Conservation (phyloP, 2,329 filamentous ascomycete species). For the Ascochyta lentis region DNA sequence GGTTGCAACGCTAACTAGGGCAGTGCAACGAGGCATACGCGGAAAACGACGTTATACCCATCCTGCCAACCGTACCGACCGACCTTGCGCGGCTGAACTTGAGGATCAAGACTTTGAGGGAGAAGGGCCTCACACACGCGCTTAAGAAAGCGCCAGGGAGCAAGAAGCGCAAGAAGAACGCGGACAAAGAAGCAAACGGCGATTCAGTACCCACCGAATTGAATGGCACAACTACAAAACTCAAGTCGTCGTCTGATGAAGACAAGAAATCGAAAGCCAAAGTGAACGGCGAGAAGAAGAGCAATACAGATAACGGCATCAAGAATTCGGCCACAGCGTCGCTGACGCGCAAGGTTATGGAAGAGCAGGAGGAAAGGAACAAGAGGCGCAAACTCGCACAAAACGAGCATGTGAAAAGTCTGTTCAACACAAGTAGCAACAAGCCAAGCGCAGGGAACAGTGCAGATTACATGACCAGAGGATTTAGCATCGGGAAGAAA, state of each 20-base stretch:
- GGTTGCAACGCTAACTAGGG: constrained; percentile 15
- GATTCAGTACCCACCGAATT: constrained; percentile 21
- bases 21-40: constrained; percentile 79
- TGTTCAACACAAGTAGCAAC: constrained; percentile 52
- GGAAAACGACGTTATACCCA: constrained; percentile 78
- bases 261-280: constrained; percentile 26
- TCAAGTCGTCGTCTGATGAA: constrained; percentile 29
- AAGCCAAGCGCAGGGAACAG: constrained; percentile 50
- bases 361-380: constrained; percentile 82
- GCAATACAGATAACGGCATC: constrained; percentile 63
- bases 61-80: constrained; percentile 73
- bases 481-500: constrained; percentile 51
- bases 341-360: constrained; percentile 83
- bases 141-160: constrained; percentile 76
- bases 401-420: constrained; percentile 57
- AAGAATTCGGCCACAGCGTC: constrained; percentile 88
- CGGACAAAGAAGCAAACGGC: constrained; percentile 33
- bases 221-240: constrained; percentile 14
- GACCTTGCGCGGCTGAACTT: constrained; percentile 73
- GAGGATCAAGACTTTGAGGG: constrained; percentile 71
- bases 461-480: constrained; percentile 59
- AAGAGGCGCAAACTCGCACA: constrained; percentile 75
- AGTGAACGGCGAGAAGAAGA: background rate
- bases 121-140: constrained; percentile 79
- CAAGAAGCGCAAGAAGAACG: constrained; percentile 73